Conservation (phyloP, 345 rosid genomes). For the Linum lewisii region DNA sequence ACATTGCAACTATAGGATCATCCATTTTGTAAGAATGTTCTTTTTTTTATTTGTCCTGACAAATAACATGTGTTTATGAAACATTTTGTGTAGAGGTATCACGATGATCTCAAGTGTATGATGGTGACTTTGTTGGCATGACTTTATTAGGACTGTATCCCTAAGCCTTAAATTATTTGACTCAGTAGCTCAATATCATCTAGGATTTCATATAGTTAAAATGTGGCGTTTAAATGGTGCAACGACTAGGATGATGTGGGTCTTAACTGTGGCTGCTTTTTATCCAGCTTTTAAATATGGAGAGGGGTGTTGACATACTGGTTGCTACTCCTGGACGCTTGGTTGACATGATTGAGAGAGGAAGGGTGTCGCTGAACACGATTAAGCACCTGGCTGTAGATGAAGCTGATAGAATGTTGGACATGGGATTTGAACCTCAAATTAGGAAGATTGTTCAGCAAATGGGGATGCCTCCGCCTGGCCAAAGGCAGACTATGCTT, state of each 20-base stretch:
- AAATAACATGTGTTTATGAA: too few relatives aligned
- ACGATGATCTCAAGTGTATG: too few relatives aligned
- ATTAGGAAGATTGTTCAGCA: constrained; percentile 42
- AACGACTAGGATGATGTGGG: not conserved
- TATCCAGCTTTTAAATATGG: constrained; percentile 30
- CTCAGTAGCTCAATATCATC: too few relatives aligned
- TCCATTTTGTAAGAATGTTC: too few relatives aligned
- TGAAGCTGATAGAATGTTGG: constrained; percentile 55
- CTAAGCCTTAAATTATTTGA: too few relatives aligned
- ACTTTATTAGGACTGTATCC: too few relatives aligned
- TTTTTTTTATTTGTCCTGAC: too few relatives aligned
- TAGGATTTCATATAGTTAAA: not conserved
- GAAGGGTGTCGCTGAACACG: constrained; percentile 30
- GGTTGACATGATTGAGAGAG: constrained; percentile 43
- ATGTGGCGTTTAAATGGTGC: not conserved
- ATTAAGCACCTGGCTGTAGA: constrained; percentile 40
- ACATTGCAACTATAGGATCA: not conserved
- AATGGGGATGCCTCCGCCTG: constrained; percentile 46
- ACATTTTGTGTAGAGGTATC: too few relatives aligned
- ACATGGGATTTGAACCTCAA: constrained; percentile 60
- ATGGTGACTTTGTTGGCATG: too few relatives aligned
- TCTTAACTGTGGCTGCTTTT: not conserved
- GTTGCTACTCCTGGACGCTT: constrained; percentile 57
- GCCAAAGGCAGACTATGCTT: constrained; percentile 43
- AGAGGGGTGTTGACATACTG: constrained; percentile 42